These are phyloP conservation scores for Verticillium tricorpus DNA, from an alignment of 2,329 filamentous ascomycete genomes.

Conservation along the genomic window DNA sequence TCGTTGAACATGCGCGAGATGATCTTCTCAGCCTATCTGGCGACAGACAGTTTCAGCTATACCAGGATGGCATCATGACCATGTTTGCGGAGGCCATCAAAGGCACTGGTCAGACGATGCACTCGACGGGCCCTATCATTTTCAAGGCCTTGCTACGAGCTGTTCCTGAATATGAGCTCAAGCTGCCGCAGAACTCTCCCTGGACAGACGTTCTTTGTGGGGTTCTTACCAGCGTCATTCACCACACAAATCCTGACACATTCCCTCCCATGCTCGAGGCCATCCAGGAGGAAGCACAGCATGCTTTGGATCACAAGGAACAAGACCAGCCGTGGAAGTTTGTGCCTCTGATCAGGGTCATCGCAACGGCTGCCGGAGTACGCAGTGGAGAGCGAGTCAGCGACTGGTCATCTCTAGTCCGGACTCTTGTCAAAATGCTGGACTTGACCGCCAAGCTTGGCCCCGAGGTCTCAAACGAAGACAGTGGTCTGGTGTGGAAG, in stretches of 20 bases:
- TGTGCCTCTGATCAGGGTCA: conserved; percentile 49
- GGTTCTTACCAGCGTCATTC: conserved; percentile 74
- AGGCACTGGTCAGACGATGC: conserved; percentile 53
- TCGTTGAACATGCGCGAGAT: conserved; percentile 67
- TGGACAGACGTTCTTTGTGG: conserved; percentile 69
- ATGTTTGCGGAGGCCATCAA: conserved; percentile 83
- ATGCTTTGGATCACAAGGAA: conserved; percentile 32
- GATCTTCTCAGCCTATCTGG: conserved; percentile 56
- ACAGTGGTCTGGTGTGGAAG: conserved; percentile 48
- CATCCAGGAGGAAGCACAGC: conserved; percentile 47
- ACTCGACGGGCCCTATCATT: conserved; percentile 54
- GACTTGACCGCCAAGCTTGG: conserved; percentile 37
- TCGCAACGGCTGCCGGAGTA: conserved; percentile 72
- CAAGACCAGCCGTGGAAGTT: conserved; percentile 31
- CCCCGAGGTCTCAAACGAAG: conserved; percentile 26
- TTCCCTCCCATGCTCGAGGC: conserved; percentile 65
- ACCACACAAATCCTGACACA: conserved; percentile 71
- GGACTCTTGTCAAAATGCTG: conserved; percentile 49
- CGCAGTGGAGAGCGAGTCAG: conserved; percentile 71
- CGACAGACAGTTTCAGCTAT: conserved; percentile 60
- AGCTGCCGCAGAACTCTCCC: conserved; percentile 38
- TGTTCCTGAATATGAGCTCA: conserved; percentile 45
- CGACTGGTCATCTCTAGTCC: conserved; percentile 65
- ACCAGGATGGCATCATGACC: conserved; percentile 85
- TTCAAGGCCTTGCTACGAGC: conserved; percentile 46